Conservation (phyloP, 2,329 filamentous ascomycete species). For the Penicillium digitatum region DNA sequence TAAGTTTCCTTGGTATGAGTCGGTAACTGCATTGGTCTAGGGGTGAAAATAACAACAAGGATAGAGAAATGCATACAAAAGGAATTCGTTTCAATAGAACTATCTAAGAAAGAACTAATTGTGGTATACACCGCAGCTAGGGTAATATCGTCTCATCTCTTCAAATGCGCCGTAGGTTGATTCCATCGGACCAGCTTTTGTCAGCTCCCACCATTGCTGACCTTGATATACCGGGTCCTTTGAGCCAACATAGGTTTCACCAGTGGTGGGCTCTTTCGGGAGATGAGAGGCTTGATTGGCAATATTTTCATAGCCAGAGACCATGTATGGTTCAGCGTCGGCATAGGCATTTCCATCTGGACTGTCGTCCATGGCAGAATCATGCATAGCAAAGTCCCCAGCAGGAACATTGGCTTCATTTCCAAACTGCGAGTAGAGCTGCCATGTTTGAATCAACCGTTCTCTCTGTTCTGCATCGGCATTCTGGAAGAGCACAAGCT, state of each 20-base stretch:
- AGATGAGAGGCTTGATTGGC: constrained; percentile 58
- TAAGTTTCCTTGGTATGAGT: background rate
- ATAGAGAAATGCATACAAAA: background rate
- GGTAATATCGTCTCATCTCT: constrained; percentile 27
- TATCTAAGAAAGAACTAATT: background rate
- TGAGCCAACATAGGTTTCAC: constrained; percentile 33
- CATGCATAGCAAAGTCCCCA: constrained; percentile 17
- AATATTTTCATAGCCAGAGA: constrained; percentile 70
- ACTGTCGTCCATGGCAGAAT: constrained; percentile 18
- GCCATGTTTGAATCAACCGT: constrained; percentile 79
- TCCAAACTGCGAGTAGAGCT: constrained; percentile 58
- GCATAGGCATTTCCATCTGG: constrained; percentile 44
- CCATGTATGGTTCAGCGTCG: constrained; percentile 79
- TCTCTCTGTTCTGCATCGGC: constrained; percentile 68
- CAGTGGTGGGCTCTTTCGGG: constrained; percentile 29
- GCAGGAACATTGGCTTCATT: background rate
- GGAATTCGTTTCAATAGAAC: background rate
- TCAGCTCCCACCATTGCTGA: constrained; percentile 39
- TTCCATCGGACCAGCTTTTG: constrained; percentile 31
- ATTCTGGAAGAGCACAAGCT: constrained; percentile 73
- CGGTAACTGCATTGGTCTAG: too few relatives aligned
- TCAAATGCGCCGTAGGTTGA: constrained; percentile 40
- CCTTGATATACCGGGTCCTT: constrained; percentile 43
- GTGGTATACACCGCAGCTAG: constrained; percentile 18
- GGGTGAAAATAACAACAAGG: background rate